Evolutionary conservation across 148 eudicot species (phyloP).

Genomic region (Linanthus parryae): DNA sequence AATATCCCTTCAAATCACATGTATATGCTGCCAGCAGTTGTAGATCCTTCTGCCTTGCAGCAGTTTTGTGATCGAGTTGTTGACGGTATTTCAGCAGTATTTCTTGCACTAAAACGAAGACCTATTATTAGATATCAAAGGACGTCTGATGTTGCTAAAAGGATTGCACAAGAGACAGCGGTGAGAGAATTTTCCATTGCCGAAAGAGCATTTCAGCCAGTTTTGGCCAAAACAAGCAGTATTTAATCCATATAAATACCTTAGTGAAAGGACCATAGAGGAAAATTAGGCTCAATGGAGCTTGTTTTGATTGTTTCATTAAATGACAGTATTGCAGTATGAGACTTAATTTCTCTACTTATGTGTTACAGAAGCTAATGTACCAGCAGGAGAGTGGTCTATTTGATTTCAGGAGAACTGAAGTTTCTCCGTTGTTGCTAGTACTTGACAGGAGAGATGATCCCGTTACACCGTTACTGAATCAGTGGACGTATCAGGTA

Average conservation of each 20-base stretch:
- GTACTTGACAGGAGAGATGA: slow-evolving; percentile 91
- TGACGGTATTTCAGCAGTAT: slow-evolving; percentile 88
- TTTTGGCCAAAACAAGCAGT: too few relatives aligned
- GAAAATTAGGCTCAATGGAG: too few relatives aligned
- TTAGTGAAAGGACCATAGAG: too few relatives aligned
- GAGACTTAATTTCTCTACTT: too few relatives aligned
- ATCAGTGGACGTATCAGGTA: slow-evolving; percentile 99
- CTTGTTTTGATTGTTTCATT: too few relatives aligned
- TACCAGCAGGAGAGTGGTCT: slow-evolving; percentile 98
- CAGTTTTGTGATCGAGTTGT: slow-evolving; percentile 77
- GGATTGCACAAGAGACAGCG: slow-evolving; percentile 75
- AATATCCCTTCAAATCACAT: slow-evolving; percentile 69
- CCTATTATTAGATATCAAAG: slow-evolving; percentile 87
- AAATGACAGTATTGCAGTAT: too few relatives aligned
- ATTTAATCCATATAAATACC: too few relatives aligned
- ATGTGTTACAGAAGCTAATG: slow-evolving; percentile 84
- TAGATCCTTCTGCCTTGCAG: slow-evolving; percentile 73
- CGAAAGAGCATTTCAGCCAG: neutral
- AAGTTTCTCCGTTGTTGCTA: slow-evolving; percentile 76
- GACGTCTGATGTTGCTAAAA: slow-evolving; percentile 91
- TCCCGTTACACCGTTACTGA: slow-evolving; percentile 92
- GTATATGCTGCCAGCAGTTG: slow-evolving; percentile 93
- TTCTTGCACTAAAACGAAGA: slow-evolving; percentile 75
- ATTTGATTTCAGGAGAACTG: slow-evolving; percentile 89
- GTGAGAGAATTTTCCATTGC: slow-evolving; percentile 36